phyloP scores from a whole-genome alignment of 2,329 filamentous ascomycete species.

The Aspergillus pseudoterreus region DNA sequence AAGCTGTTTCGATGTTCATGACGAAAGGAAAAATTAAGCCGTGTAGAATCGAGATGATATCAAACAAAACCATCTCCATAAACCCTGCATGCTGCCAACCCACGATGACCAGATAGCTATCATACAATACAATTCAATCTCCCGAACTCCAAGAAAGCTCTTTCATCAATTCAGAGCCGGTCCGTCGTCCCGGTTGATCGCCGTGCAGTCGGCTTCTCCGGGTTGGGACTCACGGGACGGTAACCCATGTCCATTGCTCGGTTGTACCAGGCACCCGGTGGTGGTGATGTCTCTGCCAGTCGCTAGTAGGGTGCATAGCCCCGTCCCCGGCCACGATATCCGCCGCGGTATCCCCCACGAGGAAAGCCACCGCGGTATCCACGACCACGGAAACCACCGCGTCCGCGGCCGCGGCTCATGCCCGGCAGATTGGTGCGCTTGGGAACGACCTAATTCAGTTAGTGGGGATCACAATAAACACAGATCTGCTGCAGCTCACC shows the following conservation, averaged over 20 bases:
- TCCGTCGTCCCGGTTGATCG: slow-evolving; percentile 9
- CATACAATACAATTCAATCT: slow-evolving; percentile 26
- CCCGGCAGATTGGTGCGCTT: slow-evolving; percentile 97
- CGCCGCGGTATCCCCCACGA: slow-evolving; percentile 59
- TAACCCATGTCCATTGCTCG: too few relatives aligned
- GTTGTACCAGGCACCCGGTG: background rate
- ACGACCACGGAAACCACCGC: slow-evolving; percentile 51
- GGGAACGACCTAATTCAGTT: slow-evolving; percentile 62
- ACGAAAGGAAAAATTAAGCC: slow-evolving; percentile 1
- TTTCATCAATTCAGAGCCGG: slow-evolving; percentile 16
- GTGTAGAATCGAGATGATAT: slow-evolving; percentile 13
- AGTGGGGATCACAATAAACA: background rate
- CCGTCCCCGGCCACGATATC: slow-evolving; percentile 45
- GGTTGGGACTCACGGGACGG: slow-evolving; percentile 2
- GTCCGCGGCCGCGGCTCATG: slow-evolving; percentile 70
- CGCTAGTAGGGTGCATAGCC: slow-evolving; percentile 45
- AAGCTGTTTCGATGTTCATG: background rate
- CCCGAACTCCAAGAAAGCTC: slow-evolving; percentile 28
- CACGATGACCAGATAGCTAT: slow-evolving; percentile 27
- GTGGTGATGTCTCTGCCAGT: background rate
- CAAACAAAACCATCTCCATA: slow-evolving; percentile 12
- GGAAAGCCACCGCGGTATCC: slow-evolving; percentile 47
- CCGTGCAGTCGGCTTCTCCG: background rate
- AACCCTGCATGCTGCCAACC: slow-evolving; percentile 18
- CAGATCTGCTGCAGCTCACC: slow-evolving; percentile 48